These are phyloP conservation scores for Heliamphora exappendiculata DNA, from an alignment of 148 eudicot genomes.

Conservation along the genomic window DNA sequence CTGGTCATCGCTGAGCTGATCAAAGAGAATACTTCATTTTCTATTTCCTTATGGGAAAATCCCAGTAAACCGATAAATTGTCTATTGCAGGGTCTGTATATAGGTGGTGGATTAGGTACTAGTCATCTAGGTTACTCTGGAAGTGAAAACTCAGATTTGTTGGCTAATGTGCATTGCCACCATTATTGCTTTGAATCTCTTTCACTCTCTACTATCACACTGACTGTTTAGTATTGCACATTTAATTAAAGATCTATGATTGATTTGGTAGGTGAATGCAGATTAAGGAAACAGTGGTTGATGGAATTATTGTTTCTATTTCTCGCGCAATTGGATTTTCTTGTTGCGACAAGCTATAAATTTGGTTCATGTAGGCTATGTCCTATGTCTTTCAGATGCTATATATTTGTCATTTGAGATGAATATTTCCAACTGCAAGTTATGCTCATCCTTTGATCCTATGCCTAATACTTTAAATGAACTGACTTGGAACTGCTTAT, in stretches of 20 bases:
- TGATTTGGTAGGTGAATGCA: background rate
- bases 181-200: background rate
- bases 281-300: background rate
- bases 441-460: background rate
- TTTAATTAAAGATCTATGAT: background rate
- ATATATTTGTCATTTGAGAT: background rate
- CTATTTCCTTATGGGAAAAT: background rate
- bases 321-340: background rate
- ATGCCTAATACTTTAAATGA: background rate
- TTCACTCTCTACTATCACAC: background rate
- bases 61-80: constrained; percentile 7
- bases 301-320: background rate
- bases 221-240: background rate
- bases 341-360: background rate
- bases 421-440: background rate
- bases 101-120: constrained; percentile 52
- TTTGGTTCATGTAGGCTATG: no score
- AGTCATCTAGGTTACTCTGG: constrained; percentile 45
- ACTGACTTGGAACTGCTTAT: background rate
- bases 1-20: no score
- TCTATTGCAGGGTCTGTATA: constrained; percentile 50
- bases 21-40: background rate
- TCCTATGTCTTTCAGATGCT: background rate
- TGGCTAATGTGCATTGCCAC: background rate
- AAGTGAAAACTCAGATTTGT: constrained; percentile 66